Evolutionary conservation across 352 stramenopile genomes (phyloP).

Genomic region (Globisporangium parvum): DNA sequence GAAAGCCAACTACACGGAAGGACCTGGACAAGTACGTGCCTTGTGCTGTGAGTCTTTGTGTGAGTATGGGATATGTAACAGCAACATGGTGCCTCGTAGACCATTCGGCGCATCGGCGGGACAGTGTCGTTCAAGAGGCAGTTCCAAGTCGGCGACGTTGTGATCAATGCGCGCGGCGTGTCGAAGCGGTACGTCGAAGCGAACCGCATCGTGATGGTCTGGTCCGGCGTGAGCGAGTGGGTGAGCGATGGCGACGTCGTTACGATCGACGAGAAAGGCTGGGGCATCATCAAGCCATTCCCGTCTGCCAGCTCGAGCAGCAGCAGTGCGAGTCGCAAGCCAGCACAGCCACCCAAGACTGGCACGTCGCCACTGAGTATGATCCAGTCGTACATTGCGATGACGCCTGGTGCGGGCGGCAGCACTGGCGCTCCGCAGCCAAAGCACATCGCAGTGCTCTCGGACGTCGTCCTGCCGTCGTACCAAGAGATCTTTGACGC

Average conservation of each 20-base stretch:
- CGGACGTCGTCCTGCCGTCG: slow-evolving; percentile 10
- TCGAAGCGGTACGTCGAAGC: slow-evolving; percentile 8
- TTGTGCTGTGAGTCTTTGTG: background rate
- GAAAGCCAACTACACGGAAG: background rate
- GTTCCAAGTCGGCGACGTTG: background rate
- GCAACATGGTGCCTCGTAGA: background rate
- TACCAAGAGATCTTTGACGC: slow-evolving; percentile 5
- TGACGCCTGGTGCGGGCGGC: background rate
- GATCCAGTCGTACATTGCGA: slow-evolving; percentile 9
- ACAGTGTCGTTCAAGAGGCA: slow-evolving; percentile 9
- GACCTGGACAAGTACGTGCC: background rate
- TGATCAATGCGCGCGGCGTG: background rate
- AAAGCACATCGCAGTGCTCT: slow-evolving; percentile 9
- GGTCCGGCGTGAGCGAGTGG: slow-evolving; percentile 10
- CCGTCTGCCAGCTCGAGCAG: background rate
- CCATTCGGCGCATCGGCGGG: background rate
- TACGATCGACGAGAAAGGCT: slow-evolving; percentile 11
- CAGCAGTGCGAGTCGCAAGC: background rate
- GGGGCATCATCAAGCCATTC: slow-evolving; percentile 7
- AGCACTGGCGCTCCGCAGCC: background rate
- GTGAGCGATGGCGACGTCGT: slow-evolving; percentile 5
- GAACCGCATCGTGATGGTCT: slow-evolving; percentile 9
- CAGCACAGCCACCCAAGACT: background rate
- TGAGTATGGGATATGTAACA: background rate
- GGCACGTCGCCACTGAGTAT: slow-evolving; percentile 3